Percentiles rank a stretch among this genome's conserved stretches.
phyloP scores from a whole-genome alignment of 1,139 yeast genomes.

The Blastobotrys aristatus region DNA sequence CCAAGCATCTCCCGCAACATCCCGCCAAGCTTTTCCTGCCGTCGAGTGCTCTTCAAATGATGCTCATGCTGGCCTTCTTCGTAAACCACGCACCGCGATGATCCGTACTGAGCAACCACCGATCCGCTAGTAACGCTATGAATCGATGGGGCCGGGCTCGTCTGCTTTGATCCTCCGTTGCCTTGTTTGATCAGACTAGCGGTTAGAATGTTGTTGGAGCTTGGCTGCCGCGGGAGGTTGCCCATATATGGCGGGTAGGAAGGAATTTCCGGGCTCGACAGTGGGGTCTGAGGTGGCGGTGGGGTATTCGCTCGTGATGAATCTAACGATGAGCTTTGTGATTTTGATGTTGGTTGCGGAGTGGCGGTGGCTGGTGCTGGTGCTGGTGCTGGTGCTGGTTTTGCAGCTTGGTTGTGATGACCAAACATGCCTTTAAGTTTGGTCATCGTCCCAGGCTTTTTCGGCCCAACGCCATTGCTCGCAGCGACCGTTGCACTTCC shows the following conservation, averaged over 20 bases:
- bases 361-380: neutral
- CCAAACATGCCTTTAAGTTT: slow-evolving; percentile 26
- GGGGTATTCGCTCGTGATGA: slow-evolving; percentile 15
- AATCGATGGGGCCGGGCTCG: slow-evolving; percentile 13
- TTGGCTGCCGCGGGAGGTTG: slow-evolving; percentile 14
- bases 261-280: neutral
- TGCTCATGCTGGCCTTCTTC: slow-evolving; percentile 78
- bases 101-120: neutral
- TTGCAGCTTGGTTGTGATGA: neutral
- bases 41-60: slow-evolving; percentile 63
- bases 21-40: slow-evolving; percentile 82
- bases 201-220: slow-evolving; percentile 8
- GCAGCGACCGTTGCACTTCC: neutral
- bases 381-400: neutral
- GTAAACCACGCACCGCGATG: slow-evolving; percentile 18
- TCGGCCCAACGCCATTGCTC: too few relatives aligned
- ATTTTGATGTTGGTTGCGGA: neutral
- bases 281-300: slow-evolving; percentile 11
- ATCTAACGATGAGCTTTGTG: slow-evolving; percentile 3
- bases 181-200: neutral
- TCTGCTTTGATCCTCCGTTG: neutral
- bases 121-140: slow-evolving; percentile 1
- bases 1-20: slow-evolving; percentile 85
- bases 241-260: neutral
- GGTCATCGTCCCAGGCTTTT: slow-evolving; percentile 16